phyloP scores from a whole-genome alignment of 2,329 filamentous ascomycete species.

The Ophiostoma novo-ulmi region DNA sequence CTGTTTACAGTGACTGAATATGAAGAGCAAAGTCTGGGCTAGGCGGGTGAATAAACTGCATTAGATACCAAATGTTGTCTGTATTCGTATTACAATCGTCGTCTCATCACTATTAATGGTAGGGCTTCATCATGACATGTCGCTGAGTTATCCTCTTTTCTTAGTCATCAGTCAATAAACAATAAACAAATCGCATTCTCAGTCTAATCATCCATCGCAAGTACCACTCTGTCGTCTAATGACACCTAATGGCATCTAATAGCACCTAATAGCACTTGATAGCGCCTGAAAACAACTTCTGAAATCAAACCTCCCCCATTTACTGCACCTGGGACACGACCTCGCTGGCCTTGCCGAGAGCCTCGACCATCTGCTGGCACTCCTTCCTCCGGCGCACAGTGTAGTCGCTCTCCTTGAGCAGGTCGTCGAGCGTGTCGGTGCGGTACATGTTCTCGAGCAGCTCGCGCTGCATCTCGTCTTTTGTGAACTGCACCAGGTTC shows the following conservation, averaged over 20 bases:
- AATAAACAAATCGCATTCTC: constrained; percentile 1
- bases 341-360: constrained; percentile 80
- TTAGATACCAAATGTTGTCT: no score
- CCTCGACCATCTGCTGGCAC: constrained; percentile 99
- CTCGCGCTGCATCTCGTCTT: constrained; percentile 98
- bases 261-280: background rate
- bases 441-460: constrained; percentile 97
- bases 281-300: background rate
- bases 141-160: background rate
- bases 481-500: constrained; percentile 91
- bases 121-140: background rate
- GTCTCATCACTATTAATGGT: background rate
- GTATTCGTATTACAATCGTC: background rate
- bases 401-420: constrained; percentile 97
- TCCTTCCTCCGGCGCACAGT: constrained; percentile 92
- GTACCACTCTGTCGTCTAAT: background rate
- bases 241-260: background rate
- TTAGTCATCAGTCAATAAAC: background rate
- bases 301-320: background rate
- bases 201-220: background rate
- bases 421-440: constrained; percentile 79
- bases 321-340: constrained; percentile 81
- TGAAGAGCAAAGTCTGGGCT: background rate
- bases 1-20: background rate
- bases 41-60: no score